Base-by-base conservation (phyloP, 2,329 filamentous ascomycete genomes). In the Davidsoniella virescens region DNA sequence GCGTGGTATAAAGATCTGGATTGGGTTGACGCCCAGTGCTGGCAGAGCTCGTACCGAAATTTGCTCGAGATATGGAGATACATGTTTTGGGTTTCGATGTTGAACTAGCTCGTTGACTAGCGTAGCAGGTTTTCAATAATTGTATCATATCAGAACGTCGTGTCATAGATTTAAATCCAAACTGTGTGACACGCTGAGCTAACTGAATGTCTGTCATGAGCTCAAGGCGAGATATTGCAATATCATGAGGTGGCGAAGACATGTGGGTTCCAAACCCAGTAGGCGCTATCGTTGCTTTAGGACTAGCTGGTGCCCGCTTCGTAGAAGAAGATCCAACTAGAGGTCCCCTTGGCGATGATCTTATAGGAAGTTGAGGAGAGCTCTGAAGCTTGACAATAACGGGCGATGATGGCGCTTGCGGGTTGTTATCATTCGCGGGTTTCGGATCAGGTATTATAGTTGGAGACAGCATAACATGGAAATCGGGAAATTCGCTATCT, bases 91-190 rank as follows among this genome's bases (percentile, higher is more conserved):
- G 12, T 2, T 10, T 25, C 4, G 16, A 5, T 8, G 16, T 16
- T n/a, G 48, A n/a, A 3, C 23, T n/a, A 12, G 44, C 57, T 17
- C 70, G 64, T 59, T 77, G 77, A 52, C 76, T 78, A 55, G 73
- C 64, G 82, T 83, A 87, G 61, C 84, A 87, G 58, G 78, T 74
- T 47, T 83, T 68, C 10, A 88, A 65, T 9, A 87, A 63, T 1
- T 75, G 68, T 54, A 88, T 78, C 80, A 85, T 86, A 7, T 76
- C 76, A 45, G 72, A 69, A 16, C 84, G 72, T 50, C 69, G 76
- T 59, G 80, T 84, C 26, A 87, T 67, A 1, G 79, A 67, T 59
- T 87, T 88, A 63, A 88, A 87, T 0, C 81, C 82, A 58, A 78
- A 87, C 0, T 69, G 67, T 4, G 71, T 65, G 42, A 88, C 65